These are phyloP conservation scores for Myrica gale DNA, from an alignment of 306 rosid species.

Conservation along the genomic window DNA sequence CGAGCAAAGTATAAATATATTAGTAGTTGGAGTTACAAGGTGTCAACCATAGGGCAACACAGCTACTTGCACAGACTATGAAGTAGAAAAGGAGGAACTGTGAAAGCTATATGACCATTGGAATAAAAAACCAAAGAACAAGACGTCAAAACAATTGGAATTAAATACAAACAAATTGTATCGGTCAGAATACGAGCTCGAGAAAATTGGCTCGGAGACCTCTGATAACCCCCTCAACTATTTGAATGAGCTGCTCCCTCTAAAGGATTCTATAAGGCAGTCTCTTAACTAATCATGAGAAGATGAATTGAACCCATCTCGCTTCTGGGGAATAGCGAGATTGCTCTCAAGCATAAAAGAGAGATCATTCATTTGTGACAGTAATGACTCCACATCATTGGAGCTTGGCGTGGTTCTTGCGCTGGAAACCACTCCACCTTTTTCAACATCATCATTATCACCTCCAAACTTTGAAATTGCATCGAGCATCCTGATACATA, in stretches of 20 bases:
- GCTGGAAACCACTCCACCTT: constrained; percentile 32
- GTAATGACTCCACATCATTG: constrained; percentile 49
- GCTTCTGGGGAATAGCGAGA: constrained; percentile 66
- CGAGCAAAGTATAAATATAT: too few relatives aligned
- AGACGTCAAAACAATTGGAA: neutral
- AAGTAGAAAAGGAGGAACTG: neutral
- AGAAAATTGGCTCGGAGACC: neutral
- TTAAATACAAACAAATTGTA: neutral
- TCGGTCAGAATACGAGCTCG: neutral
- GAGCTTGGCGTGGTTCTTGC: constrained; percentile 40
- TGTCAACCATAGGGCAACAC: too few relatives aligned
- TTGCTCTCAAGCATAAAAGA: constrained; percentile 81
- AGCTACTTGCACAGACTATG: too few relatives aligned
- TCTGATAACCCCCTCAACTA: neutral
- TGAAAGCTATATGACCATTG: neutral
- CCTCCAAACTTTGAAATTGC: constrained; percentile 29
- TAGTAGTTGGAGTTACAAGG: too few relatives aligned
- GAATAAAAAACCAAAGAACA: neutral
- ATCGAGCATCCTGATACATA: constrained; percentile 48
- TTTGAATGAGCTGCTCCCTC: neutral
- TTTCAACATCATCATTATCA: constrained; percentile 15
- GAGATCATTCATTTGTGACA: constrained; percentile 87
- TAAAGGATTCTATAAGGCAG: neutral
- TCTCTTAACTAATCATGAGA: constrained; percentile 20
- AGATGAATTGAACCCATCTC: constrained; percentile 31